Base-by-base conservation (phyloP, 164 flowering plant species). In the Kalanchoe fedtschenkoi region DNA sequence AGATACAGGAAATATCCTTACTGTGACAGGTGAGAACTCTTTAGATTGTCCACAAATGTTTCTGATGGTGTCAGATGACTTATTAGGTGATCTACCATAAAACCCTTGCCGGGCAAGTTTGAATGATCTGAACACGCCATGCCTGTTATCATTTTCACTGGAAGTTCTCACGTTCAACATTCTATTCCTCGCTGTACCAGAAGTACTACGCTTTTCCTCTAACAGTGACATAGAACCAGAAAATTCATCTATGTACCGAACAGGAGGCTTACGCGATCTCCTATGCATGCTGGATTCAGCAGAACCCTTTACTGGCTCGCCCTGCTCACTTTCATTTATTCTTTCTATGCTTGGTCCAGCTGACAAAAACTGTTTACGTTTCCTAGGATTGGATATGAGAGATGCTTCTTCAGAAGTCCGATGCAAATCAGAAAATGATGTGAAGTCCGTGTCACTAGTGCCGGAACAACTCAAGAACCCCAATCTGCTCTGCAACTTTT, bases 181-280 rank as follows among this genome's bases (percentile, higher is more conserved):
- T 41, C 65, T 64, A 68, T 65, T 64, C 65, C 64, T 66, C 34
- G 65, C 15, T 14, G 44, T 54, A 55, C 72, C 37, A 55, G 67
- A 60, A 61, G 13, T 26, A 34, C 74, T 72, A 62, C 72, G 57
- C 67, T 62, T 69, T 58, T 66, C 72, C 42, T 62, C 64, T 5
- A 55, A 26, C 69, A 69, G 74, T 17, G 78, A 44, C 58, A 72
- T 68, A 34, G 58, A 38, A 24, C 66, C 71, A 39, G 85, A 68
- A 62, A 71, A 68, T 76, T 84, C 97, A 61, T 84, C 91, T 63
- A 83, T 77, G 71, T 75, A 91, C 68, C 91, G 80, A 62, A 66
- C 69, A 17, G 91, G 79, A 69, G 89, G 91, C 70, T 74, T 87
- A 15, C 90, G 85, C 65, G 65, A 28, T 72, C 95, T 77, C 73